Evolutionary conservation across 2,329 filamentous ascomycete species (phyloP), one percentile per base, ranked within the genome.

Genomic region (Alternaria tenuissima): DNA sequence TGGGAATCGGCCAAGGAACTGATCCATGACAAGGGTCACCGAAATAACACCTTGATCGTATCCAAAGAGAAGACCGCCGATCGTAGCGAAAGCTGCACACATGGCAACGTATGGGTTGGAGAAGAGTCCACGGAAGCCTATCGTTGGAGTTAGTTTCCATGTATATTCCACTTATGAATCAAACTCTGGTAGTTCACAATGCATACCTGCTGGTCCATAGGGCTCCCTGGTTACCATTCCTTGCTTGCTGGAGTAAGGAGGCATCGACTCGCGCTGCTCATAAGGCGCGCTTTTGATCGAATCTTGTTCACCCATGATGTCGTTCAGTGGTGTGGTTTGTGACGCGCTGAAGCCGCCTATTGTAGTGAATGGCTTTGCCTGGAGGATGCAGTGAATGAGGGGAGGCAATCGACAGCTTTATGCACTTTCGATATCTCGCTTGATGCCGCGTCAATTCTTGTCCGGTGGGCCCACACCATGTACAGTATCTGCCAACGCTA

Each of bases 11-110:
- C 76, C 73, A 4, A 84, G 72, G 61, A 86, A 85, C 55, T 84
- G 82, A 16, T 83, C 79, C 83, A 85, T 85, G 38, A 84, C 82
- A 7, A 85, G 72, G 18, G 82, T 84, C 14, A 85, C 76, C 7
- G 75, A 78, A 16, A 80, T 73, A 11, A 82, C 80, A 24, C 80
- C 80, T 62, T 83, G 81, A 57, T 67, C 83, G 67, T 85, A 85
- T 14, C 83, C 83, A 51, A 85, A 85, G 2, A 84, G 66, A 39
- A 85, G 74, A 34, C 83, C 83, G 55, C 83, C 83, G 8, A 85
- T 74, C 1, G 83, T 83, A 3, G 82, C 82, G 63, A 84, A 85
- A 3, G 79, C 78, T 1, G 84, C 84, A 64, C 84, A 86, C 41
- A 84, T 75, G 26, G 83, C 77, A 43, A 85, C 83, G 69, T 84